A percentile compares a stretch with the other conserved stretches of the same genome.
Conservation (phyloP, 129 eudicot genomes). For the Solidago caesia region DNA sequence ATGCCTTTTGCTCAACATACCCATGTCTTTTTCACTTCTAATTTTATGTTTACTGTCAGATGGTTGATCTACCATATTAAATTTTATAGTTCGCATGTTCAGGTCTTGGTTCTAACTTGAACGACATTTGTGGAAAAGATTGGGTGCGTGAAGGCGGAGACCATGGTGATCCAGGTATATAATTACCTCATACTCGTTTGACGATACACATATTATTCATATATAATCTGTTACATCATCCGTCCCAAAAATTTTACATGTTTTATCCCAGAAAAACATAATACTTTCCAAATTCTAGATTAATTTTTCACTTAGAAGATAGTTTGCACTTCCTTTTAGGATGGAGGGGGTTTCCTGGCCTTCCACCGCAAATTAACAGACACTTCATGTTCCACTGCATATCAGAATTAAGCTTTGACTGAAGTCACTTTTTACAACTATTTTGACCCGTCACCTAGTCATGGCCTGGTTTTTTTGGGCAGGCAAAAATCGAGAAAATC, state of each 20-base stretch:
- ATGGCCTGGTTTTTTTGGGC: no score
- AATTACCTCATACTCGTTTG: conserved; percentile 1
- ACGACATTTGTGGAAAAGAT: conserved; percentile 94
- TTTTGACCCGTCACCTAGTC: background rate
- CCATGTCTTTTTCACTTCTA: conserved; percentile 1
- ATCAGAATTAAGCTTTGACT: background rate
- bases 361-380: conserved; percentile 1
- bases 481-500: no score
- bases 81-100: conserved; percentile 20
- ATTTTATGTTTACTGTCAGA: background rate
- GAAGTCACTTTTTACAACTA: background rate
- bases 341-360: conserved; percentile 17
- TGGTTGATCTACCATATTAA: background rate
- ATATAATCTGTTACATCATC: background rate
- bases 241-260: background rate
- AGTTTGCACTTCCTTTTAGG: conserved; percentile 5
- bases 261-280: background rate
- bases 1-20: conserved; percentile 24
- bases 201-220: background rate
- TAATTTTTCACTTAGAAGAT: background rate
- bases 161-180: conserved; percentile 91
- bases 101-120: conserved; percentile 81
- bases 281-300: background rate
- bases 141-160: conserved; percentile 84
- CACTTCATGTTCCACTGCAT: conserved; percentile 9